Base-by-base conservation (phyloP, 805 yeast genomes). In the Sugiyamaella floridensis region DNA sequence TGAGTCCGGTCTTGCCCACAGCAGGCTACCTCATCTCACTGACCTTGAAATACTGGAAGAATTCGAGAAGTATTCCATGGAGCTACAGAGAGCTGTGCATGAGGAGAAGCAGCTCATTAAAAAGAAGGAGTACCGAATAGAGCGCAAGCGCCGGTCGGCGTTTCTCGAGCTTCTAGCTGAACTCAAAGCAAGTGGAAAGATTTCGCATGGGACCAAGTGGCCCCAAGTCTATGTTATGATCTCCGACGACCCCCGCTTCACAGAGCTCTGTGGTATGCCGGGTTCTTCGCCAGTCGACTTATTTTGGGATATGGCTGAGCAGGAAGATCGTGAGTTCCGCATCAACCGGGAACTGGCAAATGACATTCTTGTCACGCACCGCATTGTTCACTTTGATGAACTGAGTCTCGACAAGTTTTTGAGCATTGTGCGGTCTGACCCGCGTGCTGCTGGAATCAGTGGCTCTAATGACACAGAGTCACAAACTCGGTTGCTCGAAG, bases 261-360 rank as follows among this genome's bases (percentile, higher is more conserved):
- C 78, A 14, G 79, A 76, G 19, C 57, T 89, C 40, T 74, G 89
- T 52, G 96, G 95, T 0, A 75, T 89, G 50, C 73, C 78, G 45
- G 96, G 96, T 0, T 88, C 96, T 0, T 76, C 82, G 1, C 85
- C 96, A 0, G 62, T 83, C 43, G 95, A 89, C 57, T 67, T 86
- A 42, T 89, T 85, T 64, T 78, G 87, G 79, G 96, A 89, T 64
- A 61, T 77, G 0, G 75, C 85, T 2, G 89, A 85, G 58, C 83
- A 79, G 52, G 81, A 80, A 59, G 74, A 76, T 34, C 77, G 81
- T 50, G 61, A 73, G 1, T 63, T 86, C 45, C 77, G 76, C 54
- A 80, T 82, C 19, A 80, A 81, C 62, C 78, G 78, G 50, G 87
- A 83, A 49, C 67, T 83, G 43, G 77, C 82, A 1, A 77, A 78